phyloP scores from a whole-genome alignment of 1,284 basidiomycete genomes.

The Ceratobasidium sp. region DNA sequence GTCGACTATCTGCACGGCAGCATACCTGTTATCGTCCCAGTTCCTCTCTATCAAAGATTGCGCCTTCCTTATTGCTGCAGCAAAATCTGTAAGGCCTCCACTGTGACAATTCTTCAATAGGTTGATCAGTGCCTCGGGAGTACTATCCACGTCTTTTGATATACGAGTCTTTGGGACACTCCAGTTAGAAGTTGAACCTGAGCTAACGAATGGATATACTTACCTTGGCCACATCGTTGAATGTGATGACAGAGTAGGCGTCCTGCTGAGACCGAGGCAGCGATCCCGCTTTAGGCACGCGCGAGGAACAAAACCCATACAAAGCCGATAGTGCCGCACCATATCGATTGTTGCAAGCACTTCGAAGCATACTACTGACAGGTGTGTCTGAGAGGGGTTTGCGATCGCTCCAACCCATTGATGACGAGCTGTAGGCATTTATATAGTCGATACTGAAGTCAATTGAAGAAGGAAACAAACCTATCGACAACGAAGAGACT shows the following conservation, averaged over 20 bases:
- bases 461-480: conserved; percentile 50
- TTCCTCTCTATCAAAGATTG: conserved; percentile 55
- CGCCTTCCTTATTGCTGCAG: conserved; percentile 53
- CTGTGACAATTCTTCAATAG: conserved; percentile 51
- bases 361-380: conserved; percentile 52
- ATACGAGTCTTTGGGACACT: conserved; percentile 37
- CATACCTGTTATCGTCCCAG: conserved; percentile 66
- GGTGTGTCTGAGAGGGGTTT: conserved; percentile 59
- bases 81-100: conserved; percentile 60
- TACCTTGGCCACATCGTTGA: conserved; percentile 50
- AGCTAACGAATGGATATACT: conserved; percentile 31
- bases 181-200: not conserved
- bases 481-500: conserved; percentile 63
- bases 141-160: conserved; percentile 59
- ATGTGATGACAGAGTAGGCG: conserved; percentile 65
- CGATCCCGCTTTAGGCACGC: conserved; percentile 51
- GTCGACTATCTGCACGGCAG: too few species aligned
- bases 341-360: conserved; percentile 57
- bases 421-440: conserved; percentile 59
- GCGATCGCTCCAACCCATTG: conserved; percentile 57
- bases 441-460: too few species aligned
- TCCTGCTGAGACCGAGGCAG: conserved; percentile 53
- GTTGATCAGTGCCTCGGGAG: conserved; percentile 58
- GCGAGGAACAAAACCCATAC: conserved; percentile 62
- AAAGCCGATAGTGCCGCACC: conserved; percentile 66